Base-by-base conservation (phyloP, 257 asterid genomes). In the Primulina eburnea region DNA sequence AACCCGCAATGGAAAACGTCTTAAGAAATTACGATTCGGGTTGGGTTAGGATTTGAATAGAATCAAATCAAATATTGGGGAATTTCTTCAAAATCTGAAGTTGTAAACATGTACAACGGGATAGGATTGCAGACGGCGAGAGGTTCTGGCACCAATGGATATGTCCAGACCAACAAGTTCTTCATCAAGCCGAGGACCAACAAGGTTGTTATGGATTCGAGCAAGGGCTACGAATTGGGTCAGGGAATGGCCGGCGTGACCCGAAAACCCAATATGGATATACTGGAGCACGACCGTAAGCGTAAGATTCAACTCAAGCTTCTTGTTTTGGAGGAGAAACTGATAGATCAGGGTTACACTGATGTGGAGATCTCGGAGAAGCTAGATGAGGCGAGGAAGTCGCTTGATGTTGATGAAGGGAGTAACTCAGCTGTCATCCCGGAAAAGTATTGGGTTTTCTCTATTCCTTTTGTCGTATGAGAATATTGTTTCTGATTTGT, bases 101-200 rank as follows among this genome's bases (percentile, higher is more conserved):
- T 20, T 32, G 20, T 1, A 26, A 62, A 17, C 60, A 92, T 92
- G 98, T 92, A 92, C 65, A 92, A 90, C 84, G 98, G 97, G 29
- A 92, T 90, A 72, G 98, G 97, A 11, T 69, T 92, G 24, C 96
- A 84, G 81, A 92, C 97, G 33, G 78, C 98, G 52, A 83, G 98
- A 21, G 97, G 97, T 20, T 93, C 98, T 40, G 97, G 98, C 63
- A 93, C 97, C 26, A 90, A 90, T 70, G 98, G 98, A 4, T 77
- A 93, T 82, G 78, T 90, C 62, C 97, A 93, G 53, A 56, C 92
- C 24, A 93, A 93, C 82, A 85, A 75, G 81, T 90, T 90, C 80
- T 84, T 89, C 62, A 82, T 90, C 29, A 79, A 57, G 82, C 78
- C 87, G 20, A 85, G 75, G 77, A 73, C 89, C 32, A 82, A 85